Base-by-base conservation (phyloP, 78 protist species). In the Dictyostelium capitatum region DNA sequence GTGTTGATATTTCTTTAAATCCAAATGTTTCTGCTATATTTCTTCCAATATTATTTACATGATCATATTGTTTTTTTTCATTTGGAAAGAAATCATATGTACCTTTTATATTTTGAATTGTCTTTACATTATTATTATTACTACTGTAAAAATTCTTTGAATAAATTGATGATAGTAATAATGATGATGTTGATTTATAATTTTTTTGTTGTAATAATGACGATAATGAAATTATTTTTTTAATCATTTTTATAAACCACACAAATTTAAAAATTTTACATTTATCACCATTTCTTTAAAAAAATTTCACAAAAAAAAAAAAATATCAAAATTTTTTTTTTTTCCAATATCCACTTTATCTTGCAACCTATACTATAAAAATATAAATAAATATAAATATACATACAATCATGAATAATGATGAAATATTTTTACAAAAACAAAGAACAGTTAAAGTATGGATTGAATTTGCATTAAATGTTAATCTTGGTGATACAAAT, bases 1-100 rank as follows among this genome's bases (percentile, higher is more conserved):
- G 97, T 41, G 92, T 83, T 6, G 80, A 72, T 30, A 83, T 72
- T 32, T 83, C 89, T 41, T 37, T 53, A 51, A 30, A 91, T 20
- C 90, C 90, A 67, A 70, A 91, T 20, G 51, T 10, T 23, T 53
- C 75, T 19, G 79, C 50, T 5, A 81, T 82, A 37, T 48, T 14
- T 62, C 73, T 72, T 2, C 82, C 89, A 19, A 59, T 48, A 28
- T 90, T 47, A 14, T 12, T 48, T 3, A 90, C 80, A 72, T n/a
- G 57, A 2, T 70, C 32, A 48, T 74, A 77, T 1, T 48, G 23
- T 48, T 70, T 37, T 54, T 80, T 75, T 75, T 81, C 73, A 23
- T 54, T 25, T 59, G 90, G 90, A 50, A 80, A 90, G 10, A 51
- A 28, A 54, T 82, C 95, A 57, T 72, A 5, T 46, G 83, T 80